Base-by-base conservation (phyloP, 371 early-diverging fungal genomes). In the Rhizomucor pusillus region DNA sequence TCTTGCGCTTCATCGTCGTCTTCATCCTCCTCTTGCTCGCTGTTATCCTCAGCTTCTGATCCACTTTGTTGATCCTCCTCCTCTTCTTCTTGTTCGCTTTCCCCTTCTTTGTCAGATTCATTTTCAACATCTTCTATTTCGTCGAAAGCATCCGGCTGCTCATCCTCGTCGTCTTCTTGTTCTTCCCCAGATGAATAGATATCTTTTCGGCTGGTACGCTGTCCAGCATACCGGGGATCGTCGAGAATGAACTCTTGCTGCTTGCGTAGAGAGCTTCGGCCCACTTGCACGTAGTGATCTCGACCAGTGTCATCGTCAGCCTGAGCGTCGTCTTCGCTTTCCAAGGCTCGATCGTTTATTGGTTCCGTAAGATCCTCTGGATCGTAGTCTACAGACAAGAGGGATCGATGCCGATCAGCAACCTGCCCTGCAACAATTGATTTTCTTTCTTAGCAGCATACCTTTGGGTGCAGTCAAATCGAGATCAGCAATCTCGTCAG, bases 201-300 rank as follows among this genome's bases (percentile, higher is more conserved):
- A 23, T 71, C 80, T 58, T 84, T 84, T 53, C 88, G 81, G 46
- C 80, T 86, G 25, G 76, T 73, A 35, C 77, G 77, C 56, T 87
- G 81, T 43, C 93, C 92, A 35, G 71, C 65, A 66, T 92, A 92
- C 47, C 90, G 90, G 13, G 89, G 87, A 54, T 91, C 91, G 50
- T 86, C 84, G 54, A 89, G 69, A 10, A 80, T 63, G 24, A 87
- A 77, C 3, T 79, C 77, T 46, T 84, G 77, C 22, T 79, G 65
- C 16, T 66, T 80, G 41, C 90, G 81, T 56, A 91, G 58, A 20
- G 77, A 63, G 67, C 89, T 88, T 62, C 87, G 87, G 16, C 90
- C 89, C 45, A 92, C 82, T 23, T 76, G 50, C 25, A 90, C 74
- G 62, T 92, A 89, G 59, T 88, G 86, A 59, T 85, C 80, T 33